A percentile compares a stretch with the other conserved stretches of the same genome.
phyloP scores from a whole-genome alignment of 208 protist species.

The Trypanosoma vivax region DNA sequence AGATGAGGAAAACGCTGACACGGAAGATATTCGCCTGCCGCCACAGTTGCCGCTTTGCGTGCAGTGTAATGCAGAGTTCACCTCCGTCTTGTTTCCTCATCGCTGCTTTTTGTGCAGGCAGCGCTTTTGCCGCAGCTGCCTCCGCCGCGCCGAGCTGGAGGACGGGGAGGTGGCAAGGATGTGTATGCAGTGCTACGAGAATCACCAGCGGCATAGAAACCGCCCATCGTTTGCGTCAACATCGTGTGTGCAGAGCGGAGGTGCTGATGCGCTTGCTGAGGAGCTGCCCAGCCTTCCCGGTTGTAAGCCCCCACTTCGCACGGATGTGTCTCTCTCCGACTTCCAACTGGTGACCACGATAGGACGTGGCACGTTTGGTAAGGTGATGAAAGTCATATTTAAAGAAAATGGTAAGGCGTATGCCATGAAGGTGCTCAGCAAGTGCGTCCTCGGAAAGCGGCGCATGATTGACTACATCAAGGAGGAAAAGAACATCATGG shows the following conservation, averaged over 20 bases:
- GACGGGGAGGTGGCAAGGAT: conserved; percentile 20
- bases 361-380: conserved; percentile 92
- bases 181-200: conserved; percentile 60
- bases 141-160: conserved; percentile 27
- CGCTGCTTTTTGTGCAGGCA: conserved; percentile 64
- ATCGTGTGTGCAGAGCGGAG: conserved; percentile 1
- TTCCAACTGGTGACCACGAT: conserved; percentile 88
- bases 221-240: conserved; percentile 8
- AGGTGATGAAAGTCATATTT: conserved; percentile 89
- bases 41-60: conserved; percentile 28
- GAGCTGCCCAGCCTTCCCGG: conserved; percentile 1
- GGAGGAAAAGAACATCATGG: conserved; percentile 78
- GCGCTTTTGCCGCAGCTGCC: conserved; percentile 53
- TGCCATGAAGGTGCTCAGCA: conserved; percentile 91
- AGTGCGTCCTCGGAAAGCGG: conserved; percentile 69
- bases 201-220: conserved; percentile 68
- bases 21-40: conserved; percentile 38
- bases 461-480: conserved; percentile 85
- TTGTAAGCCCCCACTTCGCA: conserved; percentile 8
- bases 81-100: conserved; percentile 46
- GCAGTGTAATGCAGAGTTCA: conserved; percentile 58
- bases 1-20: conserved; percentile 6
- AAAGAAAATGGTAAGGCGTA: conserved; percentile 55
- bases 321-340: conserved; percentile 50
- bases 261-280: not conserved